Evolutionary conservation across 495 filamentous ascomycete species (phyloP).

Genomic region (Sabuloglossum arenarium): DNA sequence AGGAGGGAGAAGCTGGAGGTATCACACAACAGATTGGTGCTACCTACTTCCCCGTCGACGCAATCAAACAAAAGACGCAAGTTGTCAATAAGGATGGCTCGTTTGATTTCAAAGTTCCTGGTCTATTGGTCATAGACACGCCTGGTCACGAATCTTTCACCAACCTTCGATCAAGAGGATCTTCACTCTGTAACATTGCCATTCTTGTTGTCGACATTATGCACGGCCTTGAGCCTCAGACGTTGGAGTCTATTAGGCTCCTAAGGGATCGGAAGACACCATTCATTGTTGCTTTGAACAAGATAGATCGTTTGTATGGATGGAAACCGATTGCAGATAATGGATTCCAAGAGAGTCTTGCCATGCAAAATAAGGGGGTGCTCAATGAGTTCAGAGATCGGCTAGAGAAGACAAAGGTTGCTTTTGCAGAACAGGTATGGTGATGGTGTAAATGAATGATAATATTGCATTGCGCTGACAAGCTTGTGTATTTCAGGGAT

Average conservation of each 20-base stretch:
- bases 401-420: slow-evolving; percentile 76
- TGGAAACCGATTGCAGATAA: slow-evolving; percentile 98
- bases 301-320: slow-evolving; percentile 97
- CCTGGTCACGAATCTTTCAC: slow-evolving; percentile 99
- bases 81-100: slow-evolving; percentile 79
- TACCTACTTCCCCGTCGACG: slow-evolving; percentile 96
- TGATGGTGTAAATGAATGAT: neutral
- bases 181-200: slow-evolving; percentile 96
- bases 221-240: slow-evolving; percentile 98
- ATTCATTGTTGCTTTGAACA: slow-evolving; percentile 98
- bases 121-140: slow-evolving; percentile 93
- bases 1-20: slow-evolving; percentile 98
- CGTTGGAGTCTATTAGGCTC: slow-evolving; percentile 87
- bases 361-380: slow-evolving; percentile 78
- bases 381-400: slow-evolving; percentile 89
- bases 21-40: slow-evolving; percentile 99
- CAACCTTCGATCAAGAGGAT: slow-evolving; percentile 87
- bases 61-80: slow-evolving; percentile 70
- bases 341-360: slow-evolving; percentile 82
- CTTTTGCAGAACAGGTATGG: slow-evolving; percentile 45
- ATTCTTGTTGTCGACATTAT: slow-evolving; percentile 99
- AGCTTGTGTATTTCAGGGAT: slow-evolving; percentile 40
- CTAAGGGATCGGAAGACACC: slow-evolving; percentile 87
- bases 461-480: neutral
- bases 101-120: slow-evolving; percentile 96